These are phyloP conservation scores for Fusarium sp. DNA, from an alignment of 2,329 filamentous ascomycete species.

Conservation along the genomic window DNA sequence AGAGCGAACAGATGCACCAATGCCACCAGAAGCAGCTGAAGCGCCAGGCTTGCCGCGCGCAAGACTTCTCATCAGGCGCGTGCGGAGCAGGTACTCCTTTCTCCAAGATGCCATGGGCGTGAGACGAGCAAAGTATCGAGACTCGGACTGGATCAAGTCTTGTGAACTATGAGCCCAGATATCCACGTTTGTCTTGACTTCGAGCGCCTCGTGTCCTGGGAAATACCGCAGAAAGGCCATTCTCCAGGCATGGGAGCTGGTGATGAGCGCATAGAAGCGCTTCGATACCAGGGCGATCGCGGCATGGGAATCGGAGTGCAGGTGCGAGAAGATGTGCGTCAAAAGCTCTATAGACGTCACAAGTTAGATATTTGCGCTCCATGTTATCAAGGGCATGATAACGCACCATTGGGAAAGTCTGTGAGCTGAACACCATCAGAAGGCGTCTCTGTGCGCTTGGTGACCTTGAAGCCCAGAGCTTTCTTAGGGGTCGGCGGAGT, in stretches of 20 bases:
- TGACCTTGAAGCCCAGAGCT: constrained; percentile 67
- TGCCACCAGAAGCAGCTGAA: constrained; percentile 60
- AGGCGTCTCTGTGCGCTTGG: constrained; percentile 58
- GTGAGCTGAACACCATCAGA: constrained; percentile 59
- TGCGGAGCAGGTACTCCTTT: constrained; percentile 93
- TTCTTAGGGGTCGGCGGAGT: constrained; percentile 61
- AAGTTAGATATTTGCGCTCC: constrained; percentile 27
- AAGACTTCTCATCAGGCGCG: constrained; percentile 84
- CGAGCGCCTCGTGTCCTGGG: constrained; percentile 71
- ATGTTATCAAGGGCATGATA: background rate
- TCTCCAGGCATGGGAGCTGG: constrained; percentile 92
- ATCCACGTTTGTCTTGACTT: constrained; percentile 51
- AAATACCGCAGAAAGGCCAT: constrained; percentile 94
- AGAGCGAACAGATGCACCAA: constrained; percentile 65
- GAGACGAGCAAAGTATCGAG: constrained; percentile 84
- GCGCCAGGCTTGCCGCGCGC: constrained; percentile 83
- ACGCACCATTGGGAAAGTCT: constrained; percentile 85
- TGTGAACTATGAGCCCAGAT: constrained; percentile 60
- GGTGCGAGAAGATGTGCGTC: constrained; percentile 90
- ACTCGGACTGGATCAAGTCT: constrained; percentile 75
- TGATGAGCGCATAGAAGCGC: constrained; percentile 87
- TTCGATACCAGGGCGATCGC: constrained; percentile 88
- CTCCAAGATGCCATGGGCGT: constrained; percentile 91
- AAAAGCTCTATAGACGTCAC: constrained; percentile 76
- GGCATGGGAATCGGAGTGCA: constrained; percentile 86